Percentiles rank a stretch among this genome's conserved stretches.
phyloP scores from a whole-genome alignment of 805 yeast species.

The Yarrowia osloensis region DNA sequence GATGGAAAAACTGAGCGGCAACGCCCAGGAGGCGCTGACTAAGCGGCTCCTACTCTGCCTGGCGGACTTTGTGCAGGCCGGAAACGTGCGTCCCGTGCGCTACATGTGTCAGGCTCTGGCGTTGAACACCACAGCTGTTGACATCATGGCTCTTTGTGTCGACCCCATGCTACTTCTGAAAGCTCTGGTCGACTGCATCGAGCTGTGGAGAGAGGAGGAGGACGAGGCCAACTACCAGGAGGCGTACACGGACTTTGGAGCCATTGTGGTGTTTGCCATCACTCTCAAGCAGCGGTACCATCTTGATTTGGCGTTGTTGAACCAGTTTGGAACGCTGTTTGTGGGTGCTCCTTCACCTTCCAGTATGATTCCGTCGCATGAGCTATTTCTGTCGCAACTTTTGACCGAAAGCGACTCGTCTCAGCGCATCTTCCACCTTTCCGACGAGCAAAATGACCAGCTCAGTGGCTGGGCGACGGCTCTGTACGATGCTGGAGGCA shows the following conservation, averaged over 20 bases:
- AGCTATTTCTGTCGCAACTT: slow-evolving; percentile 18
- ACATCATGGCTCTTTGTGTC: slow-evolving; percentile 48
- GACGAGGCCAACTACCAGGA: slow-evolving; percentile 67
- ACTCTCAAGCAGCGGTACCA: slow-evolving; percentile 47
- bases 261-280: slow-evolving; percentile 53
- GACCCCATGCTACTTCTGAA: slow-evolving; percentile 49
- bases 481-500: slow-evolving; percentile 77
- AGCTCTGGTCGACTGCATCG: slow-evolving; percentile 56
- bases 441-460: slow-evolving; percentile 38
- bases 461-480: slow-evolving; percentile 78
- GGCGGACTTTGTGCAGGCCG: slow-evolving; percentile 44
- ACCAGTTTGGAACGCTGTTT: slow-evolving; percentile 13
- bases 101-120: slow-evolving; percentile 57
- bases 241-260: slow-evolving; percentile 66
- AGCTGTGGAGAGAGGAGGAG: slow-evolving; percentile 52
- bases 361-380: slow-evolving; percentile 31
- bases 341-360: slow-evolving; percentile 31
- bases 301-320: slow-evolving; percentile 33
- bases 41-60: slow-evolving; percentile 43
- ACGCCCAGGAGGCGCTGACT: slow-evolving; percentile 52
- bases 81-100: slow-evolving; percentile 50
- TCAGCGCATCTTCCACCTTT: slow-evolving; percentile 31
- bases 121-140: slow-evolving; percentile 48
- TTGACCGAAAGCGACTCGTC: slow-evolving; percentile 33
- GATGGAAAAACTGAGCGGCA: slow-evolving; percentile 51